Percentiles rank a stretch among this genome's conserved stretches.
Evolutionary conservation across 306 rosid species (phyloP).

Genomic region (Prunus mira): DNA sequence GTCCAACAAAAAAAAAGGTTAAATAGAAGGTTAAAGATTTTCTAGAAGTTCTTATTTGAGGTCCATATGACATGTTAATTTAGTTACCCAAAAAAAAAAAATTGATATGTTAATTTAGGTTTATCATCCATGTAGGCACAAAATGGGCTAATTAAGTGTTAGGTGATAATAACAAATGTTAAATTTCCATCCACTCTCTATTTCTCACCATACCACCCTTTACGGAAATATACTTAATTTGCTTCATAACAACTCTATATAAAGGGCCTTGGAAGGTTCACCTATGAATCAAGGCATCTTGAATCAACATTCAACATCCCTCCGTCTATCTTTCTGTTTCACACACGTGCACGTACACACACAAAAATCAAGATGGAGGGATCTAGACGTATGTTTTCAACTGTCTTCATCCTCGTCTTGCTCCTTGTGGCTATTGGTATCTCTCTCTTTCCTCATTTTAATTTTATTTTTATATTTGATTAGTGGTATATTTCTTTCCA

Average conservation of each 20-base stretch:
- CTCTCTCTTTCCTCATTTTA: neutral
- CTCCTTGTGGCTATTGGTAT: slow-evolving; percentile 7
- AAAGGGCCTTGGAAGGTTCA: neutral
- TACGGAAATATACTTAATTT: neutral
- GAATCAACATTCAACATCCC: neutral
- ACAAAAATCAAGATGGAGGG: neutral
- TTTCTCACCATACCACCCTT: neutral
- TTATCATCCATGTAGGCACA: too few species aligned
- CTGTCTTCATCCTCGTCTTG: neutral
- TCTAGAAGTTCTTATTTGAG: too few species aligned
- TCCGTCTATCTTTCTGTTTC: neutral
- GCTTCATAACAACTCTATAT: neutral
- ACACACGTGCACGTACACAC: too few species aligned
- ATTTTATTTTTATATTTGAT: neutral
- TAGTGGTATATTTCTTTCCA: too few species aligned
- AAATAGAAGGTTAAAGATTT: too few species aligned
- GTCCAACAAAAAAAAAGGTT: too few species aligned
- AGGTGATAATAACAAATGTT: too few species aligned
- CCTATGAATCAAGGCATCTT: neutral
- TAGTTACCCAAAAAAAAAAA: too few species aligned
- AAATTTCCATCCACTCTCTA: neutral
- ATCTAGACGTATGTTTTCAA: neutral
- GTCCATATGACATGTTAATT: too few species aligned
- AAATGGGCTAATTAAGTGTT: too few species aligned
- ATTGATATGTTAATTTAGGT: too few species aligned